Conservation (phyloP, 2,329 filamentous ascomycete genomes). For the Tolypocladium tundrense region DNA sequence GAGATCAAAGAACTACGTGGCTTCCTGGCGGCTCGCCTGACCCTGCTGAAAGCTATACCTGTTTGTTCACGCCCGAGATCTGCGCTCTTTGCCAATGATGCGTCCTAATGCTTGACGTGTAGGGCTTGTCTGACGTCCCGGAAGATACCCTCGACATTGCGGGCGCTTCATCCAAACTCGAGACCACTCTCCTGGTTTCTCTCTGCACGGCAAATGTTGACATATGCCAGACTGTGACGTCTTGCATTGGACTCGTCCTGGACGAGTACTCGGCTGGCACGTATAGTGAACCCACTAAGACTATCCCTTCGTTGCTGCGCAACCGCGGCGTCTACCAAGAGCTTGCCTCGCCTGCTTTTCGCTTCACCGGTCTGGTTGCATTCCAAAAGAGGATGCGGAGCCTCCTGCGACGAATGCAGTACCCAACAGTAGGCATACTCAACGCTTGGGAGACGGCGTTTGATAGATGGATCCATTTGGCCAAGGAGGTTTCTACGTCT, state of each 20-base stretch:
- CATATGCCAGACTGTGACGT: conserved; percentile 53
- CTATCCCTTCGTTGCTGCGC: conserved; percentile 41
- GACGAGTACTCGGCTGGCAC: conserved; percentile 49
- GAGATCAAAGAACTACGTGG: conserved; percentile 39
- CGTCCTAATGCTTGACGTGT: conserved; percentile 4
- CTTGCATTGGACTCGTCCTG: conserved; percentile 51
- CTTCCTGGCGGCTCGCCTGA: conserved; percentile 45
- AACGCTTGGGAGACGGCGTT: conserved; percentile 58
- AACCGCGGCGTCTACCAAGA: conserved; percentile 53
- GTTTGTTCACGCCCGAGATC: conserved; percentile 21
- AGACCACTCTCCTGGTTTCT: conserved; percentile 52
- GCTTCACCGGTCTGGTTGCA: conserved; percentile 58
- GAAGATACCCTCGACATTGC: conserved; percentile 45
- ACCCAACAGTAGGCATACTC: conserved; percentile 56
- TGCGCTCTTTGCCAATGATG: neutral
- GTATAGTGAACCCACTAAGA: conserved; percentile 37
- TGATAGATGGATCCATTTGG: conserved; percentile 53
- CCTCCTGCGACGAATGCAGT: conserved; percentile 48
- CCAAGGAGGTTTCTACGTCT: conserved; percentile 50
- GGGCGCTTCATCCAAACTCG: conserved; percentile 42
- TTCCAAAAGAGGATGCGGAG: conserved; percentile 57
- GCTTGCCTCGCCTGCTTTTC: conserved; percentile 52
- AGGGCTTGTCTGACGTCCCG: conserved; percentile 45
- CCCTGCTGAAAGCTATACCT: conserved; percentile 39
- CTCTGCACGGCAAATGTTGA: conserved; percentile 57